A percentile compares a stretch with the other conserved stretches of the same genome.
phyloP scores from a whole-genome alignment of 2,329 filamentous ascomycete genomes.

The Fusarium camptoceras region DNA sequence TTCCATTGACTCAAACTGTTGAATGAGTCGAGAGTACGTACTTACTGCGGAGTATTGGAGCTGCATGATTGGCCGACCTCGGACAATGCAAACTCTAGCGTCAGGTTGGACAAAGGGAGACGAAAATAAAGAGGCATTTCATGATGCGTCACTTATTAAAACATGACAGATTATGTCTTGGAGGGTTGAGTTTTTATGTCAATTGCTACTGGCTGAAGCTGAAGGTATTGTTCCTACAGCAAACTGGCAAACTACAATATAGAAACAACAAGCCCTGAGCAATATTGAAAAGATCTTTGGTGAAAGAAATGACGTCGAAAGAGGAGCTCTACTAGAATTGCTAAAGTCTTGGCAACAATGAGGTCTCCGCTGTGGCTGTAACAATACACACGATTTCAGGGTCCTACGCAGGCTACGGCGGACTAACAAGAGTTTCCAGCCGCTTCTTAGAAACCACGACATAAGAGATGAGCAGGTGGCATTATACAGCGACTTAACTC shows the following conservation, averaged over 20 bases:
- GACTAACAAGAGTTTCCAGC: not conserved
- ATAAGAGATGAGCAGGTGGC: not conserved
- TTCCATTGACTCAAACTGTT: conserved; percentile 43
- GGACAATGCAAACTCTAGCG: conserved; percentile 31
- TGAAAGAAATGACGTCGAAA: conserved; percentile 21
- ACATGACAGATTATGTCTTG: not conserved
- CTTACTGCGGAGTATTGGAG: conserved; percentile 37
- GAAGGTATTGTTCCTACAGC: not conserved
- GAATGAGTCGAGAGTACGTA: conserved; percentile 34
- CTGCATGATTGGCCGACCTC: conserved; percentile 41
- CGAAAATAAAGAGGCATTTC: conserved; percentile 26
- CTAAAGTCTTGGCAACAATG: conserved; percentile 1
- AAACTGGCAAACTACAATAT: not conserved
- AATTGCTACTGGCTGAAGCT: not conserved
- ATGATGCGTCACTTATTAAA: not conserved
- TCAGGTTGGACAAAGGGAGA: not conserved
- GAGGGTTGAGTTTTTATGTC: not conserved
- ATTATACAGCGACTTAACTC: not conserved
- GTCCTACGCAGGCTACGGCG: not conserved
- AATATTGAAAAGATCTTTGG: not conserved
- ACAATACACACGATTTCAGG: conserved; percentile 2
- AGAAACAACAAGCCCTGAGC: not conserved
- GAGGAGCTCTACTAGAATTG: conserved; percentile 5
- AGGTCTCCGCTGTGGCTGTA: conserved; percentile 21
- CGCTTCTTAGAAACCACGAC: not conserved